Percentiles rank a stretch among this genome's conserved stretches.
These are phyloP conservation scores for Ustilago loliicola DNA, from an alignment of 1,284 basidiomycete species.

Conservation along the genomic window DNA sequence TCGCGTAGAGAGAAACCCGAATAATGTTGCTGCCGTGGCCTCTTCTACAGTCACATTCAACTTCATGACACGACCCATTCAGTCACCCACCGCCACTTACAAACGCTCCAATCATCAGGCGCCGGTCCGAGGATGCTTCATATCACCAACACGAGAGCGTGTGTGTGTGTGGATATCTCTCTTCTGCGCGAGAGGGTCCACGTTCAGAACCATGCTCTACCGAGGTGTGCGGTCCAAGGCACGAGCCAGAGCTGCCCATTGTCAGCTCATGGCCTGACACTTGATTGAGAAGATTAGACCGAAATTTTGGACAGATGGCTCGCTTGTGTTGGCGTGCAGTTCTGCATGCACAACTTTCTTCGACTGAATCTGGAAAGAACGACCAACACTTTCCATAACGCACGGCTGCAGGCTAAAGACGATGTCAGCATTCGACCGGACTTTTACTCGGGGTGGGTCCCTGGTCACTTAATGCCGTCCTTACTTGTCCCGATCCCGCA, in stretches of 20 bases:
- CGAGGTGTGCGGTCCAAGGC: background rate
- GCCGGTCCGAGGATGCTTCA: conserved; percentile 2
- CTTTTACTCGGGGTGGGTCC: background rate
- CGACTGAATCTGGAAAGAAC: conserved; percentile 12
- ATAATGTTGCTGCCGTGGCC: background rate
- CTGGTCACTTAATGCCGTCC: background rate
- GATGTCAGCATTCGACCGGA: conserved; percentile 3
- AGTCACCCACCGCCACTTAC: background rate
- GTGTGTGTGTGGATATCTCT: too few species aligned
- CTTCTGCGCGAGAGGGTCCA: background rate
- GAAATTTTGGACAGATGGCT: background rate
- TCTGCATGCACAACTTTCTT: conserved; percentile 4
- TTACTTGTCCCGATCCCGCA: background rate
- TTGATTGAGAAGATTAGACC: background rate
- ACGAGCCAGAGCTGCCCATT: background rate
- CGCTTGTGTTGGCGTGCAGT: conserved; percentile 12
- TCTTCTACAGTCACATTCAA: background rate
- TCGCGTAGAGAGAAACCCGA: background rate
- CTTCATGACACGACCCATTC: background rate
- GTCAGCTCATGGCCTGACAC: background rate
- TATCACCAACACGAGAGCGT: background rate
- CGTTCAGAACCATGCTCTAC: background rate
- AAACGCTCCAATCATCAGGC: background rate
- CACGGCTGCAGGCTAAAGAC: conserved; percentile 3
- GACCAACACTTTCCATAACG: background rate